phyloP scores from a whole-genome alignment of 306 rosid genomes.

The Geum urbanum region DNA sequence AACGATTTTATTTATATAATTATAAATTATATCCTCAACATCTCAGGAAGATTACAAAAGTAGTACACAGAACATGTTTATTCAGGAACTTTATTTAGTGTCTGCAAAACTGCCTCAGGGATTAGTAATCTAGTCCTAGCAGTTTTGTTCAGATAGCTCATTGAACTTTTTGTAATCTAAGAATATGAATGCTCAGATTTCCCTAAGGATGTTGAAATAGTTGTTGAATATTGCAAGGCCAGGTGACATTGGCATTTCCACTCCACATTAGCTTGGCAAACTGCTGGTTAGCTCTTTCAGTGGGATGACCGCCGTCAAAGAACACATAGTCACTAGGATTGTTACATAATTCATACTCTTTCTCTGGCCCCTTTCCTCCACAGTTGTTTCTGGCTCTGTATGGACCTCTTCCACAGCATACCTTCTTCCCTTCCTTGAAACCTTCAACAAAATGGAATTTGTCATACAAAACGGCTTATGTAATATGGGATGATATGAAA shows the following conservation, averaged over 20 bases:
- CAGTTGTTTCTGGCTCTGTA: conserved; percentile 44
- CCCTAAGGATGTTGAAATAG: neutral
- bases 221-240: conserved; percentile 23
- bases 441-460: neutral
- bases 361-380: conserved; percentile 41
- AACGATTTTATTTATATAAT: too few species aligned
- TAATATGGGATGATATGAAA: neutral
- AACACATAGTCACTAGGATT: conserved; percentile 30
- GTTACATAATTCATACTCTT: conserved; percentile 33
- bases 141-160: neutral
- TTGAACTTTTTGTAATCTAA: too few species aligned
- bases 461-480: neutral
- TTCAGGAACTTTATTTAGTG: neutral
- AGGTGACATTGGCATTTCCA: conserved; percentile 24
- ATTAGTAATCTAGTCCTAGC: neutral
- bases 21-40: too few species aligned
- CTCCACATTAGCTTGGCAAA: conserved; percentile 34
- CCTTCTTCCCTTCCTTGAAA: conserved; percentile 37
- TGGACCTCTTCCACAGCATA: conserved; percentile 55
- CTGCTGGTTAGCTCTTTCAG: conserved; percentile 23
- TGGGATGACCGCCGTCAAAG: conserved; percentile 44
- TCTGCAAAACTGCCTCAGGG: neutral
- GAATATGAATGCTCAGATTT: too few species aligned
- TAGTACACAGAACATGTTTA: neutral
- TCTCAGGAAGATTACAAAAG: neutral